These are phyloP conservation scores for Sinapis alba DNA, from an alignment of 441 rosid genomes.

Conservation along the genomic window DNA sequence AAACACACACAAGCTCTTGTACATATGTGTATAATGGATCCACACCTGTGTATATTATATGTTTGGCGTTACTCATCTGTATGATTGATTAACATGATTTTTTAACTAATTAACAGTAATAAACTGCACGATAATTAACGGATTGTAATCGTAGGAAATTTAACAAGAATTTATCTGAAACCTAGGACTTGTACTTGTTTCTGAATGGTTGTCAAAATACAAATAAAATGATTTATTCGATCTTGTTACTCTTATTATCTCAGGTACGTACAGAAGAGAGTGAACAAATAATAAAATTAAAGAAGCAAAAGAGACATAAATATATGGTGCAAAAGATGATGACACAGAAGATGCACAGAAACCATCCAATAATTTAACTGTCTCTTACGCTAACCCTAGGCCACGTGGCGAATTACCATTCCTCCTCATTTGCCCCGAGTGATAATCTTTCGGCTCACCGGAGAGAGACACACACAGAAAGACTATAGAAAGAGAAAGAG, in stretches of 20 bases:
- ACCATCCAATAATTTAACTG: conserved; percentile 36
- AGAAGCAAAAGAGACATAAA: conserved; percentile 17
- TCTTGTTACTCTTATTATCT: not conserved
- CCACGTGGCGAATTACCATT: conserved; percentile 54
- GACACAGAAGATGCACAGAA: conserved; percentile 22
- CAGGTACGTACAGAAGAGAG: not conserved
- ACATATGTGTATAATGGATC: not conserved
- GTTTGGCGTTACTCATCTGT: conserved; percentile 3
- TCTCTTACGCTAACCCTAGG: conserved; percentile 45
- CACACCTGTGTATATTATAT: not conserved
- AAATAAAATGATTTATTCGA: not conserved
- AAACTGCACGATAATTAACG: not conserved
- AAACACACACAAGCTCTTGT: not conserved
- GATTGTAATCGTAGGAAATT: not conserved
- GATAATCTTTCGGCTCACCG: conserved; percentile 50
- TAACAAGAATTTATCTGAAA: not conserved
- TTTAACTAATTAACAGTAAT: not conserved
- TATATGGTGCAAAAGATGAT: conserved; percentile 26
- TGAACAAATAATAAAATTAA: not conserved
- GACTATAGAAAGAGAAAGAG: not conserved
- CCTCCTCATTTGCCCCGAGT: conserved; percentile 28
- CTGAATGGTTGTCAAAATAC: not conserved
- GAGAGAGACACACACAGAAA: conserved; percentile 35
- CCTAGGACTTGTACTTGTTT: conserved; percentile 3
- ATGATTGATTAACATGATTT: conserved; percentile 7